These are phyloP conservation scores for Dactylellina haptotyla DNA, from an alignment of 2,329 filamentous ascomycete species.

Conservation along the genomic window DNA sequence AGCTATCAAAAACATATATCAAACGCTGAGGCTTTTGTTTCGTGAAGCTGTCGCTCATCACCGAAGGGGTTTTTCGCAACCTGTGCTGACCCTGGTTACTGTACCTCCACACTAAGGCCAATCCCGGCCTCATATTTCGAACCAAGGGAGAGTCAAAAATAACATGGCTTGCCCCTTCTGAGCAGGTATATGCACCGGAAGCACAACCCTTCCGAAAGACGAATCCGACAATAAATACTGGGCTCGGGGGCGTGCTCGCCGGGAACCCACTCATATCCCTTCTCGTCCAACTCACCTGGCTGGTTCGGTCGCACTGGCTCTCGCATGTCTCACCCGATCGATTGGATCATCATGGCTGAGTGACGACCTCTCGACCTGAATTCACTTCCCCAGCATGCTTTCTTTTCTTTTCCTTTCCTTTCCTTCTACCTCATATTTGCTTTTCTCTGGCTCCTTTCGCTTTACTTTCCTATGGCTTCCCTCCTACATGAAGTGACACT, in stretches of 20 bases:
- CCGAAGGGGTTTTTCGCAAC: slow-evolving; percentile 32
- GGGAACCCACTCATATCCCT: slow-evolving; percentile 38
- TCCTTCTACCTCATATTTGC: slow-evolving; percentile 37
- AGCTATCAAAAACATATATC: neutral
- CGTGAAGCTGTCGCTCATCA: slow-evolving; percentile 43
- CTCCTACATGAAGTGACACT: slow-evolving; percentile 54
- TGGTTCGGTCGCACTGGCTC: slow-evolving; percentile 31
- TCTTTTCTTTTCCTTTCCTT: slow-evolving; percentile 49
- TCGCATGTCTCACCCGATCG: slow-evolving; percentile 53
- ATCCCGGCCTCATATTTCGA: slow-evolving; percentile 17
- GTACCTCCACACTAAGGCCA: slow-evolving; percentile 52
- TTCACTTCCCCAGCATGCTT: slow-evolving; percentile 49
- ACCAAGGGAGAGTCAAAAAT: slow-evolving; percentile 4
- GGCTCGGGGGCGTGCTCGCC: slow-evolving; percentile 14
- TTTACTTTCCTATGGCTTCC: slow-evolving; percentile 58
- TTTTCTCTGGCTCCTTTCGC: slow-evolving; percentile 56
- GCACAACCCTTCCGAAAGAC: neutral
- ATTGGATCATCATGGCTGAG: slow-evolving; percentile 54
- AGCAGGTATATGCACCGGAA: slow-evolving; percentile 29
- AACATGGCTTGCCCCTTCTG: slow-evolving; percentile 32
- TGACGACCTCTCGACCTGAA: slow-evolving; percentile 49
- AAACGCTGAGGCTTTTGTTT: neutral
- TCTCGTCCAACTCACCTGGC: slow-evolving; percentile 33
- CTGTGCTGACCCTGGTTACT: slow-evolving; percentile 20
- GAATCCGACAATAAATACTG: neutral